Conservation (phyloP, 306 rosid species). For the Lathyrus aphaca region DNA sequence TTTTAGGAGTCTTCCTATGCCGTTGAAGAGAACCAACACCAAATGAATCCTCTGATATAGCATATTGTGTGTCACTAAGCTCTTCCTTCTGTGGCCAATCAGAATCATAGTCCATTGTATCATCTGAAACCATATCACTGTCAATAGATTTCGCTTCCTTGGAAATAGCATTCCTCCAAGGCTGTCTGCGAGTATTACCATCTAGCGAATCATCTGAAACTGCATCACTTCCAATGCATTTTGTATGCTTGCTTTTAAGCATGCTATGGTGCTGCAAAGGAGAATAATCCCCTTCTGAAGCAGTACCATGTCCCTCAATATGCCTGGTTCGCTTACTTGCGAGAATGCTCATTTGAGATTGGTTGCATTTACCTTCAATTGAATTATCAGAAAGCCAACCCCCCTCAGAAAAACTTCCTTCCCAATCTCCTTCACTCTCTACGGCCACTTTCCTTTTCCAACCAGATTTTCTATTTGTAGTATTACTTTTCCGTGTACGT, state of each 20-base stretch:
- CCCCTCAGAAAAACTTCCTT: constrained; percentile 49
- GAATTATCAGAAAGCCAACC: constrained; percentile 47
- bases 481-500: constrained; percentile 44
- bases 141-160: constrained; percentile 33
- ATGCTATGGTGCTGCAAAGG: constrained; percentile 31
- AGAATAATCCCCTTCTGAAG: constrained; percentile 43
- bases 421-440: constrained; percentile 53
- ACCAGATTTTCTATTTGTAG: constrained; percentile 49
- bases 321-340: constrained; percentile 55
- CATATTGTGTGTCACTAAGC: constrained; percentile 53
- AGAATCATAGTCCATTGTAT: constrained; percentile 50
- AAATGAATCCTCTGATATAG: constrained; percentile 42
- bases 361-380: constrained; percentile 43
- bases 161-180: constrained; percentile 10
- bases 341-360: constrained; percentile 37
- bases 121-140: constrained; percentile 50
- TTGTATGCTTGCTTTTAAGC: constrained; percentile 36
- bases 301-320: constrained; percentile 48
- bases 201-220: constrained; percentile 45
- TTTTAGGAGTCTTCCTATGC: constrained; percentile 31
- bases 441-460: constrained; percentile 75
- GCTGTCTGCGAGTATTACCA: constrained; percentile 36
- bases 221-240: constrained; percentile 42
- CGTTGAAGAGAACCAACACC: constrained; percentile 38
- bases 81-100: constrained; percentile 52